Evolutionary conservation across 306 rosid genomes (phyloP).

Genomic region (Sphenostylis stenocarpa): DNA sequence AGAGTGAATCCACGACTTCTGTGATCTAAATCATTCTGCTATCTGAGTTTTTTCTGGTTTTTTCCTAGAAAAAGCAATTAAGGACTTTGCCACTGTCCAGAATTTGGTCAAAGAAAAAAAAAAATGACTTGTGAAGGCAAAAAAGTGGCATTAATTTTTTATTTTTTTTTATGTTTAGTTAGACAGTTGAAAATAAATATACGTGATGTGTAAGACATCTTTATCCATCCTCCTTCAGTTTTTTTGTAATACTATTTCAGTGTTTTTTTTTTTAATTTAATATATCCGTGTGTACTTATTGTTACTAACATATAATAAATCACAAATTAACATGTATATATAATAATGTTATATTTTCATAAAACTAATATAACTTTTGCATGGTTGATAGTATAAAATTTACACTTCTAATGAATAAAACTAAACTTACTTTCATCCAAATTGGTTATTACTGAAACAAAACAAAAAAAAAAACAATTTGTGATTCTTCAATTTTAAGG

Average conservation of each 20-base stretch:
- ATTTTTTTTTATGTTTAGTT: too few relatives aligned
- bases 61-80: background rate
- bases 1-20: background rate
- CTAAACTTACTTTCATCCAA: too few relatives aligned
- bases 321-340: too few relatives aligned
- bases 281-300: background rate
- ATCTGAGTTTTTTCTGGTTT: background rate
- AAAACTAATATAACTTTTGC: too few relatives aligned
- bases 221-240: background rate
- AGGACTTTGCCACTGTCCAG: background rate
- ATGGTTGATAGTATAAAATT: too few relatives aligned
- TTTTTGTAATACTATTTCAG: background rate
- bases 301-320: background rate
- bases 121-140: background rate
- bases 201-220: background rate
- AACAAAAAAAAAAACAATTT: too few relatives aligned
- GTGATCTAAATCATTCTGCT: background rate
- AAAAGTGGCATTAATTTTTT: background rate
- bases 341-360: too few relatives aligned
- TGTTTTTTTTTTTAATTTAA: background rate
- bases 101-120: too few relatives aligned
- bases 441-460: background rate
- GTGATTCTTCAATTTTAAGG: background rate
- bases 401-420: too few relatives aligned
- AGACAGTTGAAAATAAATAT: background rate